These are phyloP conservation scores for Secale cereale DNA, from an alignment of 176 grass and related monocot genomes.

Conservation along the genomic window DNA sequence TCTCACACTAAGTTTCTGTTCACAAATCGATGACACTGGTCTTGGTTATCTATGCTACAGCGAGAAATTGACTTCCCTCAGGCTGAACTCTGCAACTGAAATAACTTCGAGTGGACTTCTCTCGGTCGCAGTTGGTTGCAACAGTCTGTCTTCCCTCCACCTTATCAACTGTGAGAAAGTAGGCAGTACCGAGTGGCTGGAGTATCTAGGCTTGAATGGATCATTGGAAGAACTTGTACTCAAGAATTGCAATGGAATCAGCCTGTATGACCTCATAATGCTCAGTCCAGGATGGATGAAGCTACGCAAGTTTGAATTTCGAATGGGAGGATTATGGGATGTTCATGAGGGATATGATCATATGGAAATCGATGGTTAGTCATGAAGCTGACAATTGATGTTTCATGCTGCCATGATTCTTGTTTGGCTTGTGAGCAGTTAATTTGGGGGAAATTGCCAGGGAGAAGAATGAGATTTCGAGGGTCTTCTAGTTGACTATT, in stretches of 20 bases:
- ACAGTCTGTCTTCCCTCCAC: constrained; percentile 1
- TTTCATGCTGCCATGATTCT: constrained; percentile 27
- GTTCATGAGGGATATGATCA: constrained; percentile 60
- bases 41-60: constrained; percentile 2
- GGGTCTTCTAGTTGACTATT: constrained; percentile 39
- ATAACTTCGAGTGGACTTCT: not conserved
- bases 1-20: not conserved
- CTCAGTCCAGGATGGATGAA: not conserved
- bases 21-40: not conserved
- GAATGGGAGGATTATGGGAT: not conserved
- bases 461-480: constrained; percentile 88
- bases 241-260: not conserved
- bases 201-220: constrained; percentile 2
- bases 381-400: constrained; percentile 3
- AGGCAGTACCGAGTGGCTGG: not conserved
- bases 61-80: not conserved
- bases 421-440: constrained; percentile 43
- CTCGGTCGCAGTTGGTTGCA: not conserved
- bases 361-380: constrained; percentile 96
- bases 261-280: constrained; percentile 1
- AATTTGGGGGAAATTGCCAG: constrained; percentile 71
- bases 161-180: constrained; percentile 2
- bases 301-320: not conserved
- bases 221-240: constrained; percentile 8
- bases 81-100: not conserved